Percentiles rank a stretch among this genome's conserved stretches.
Evolutionary conservation across 352 stramenopile species (phyloP).

Genomic region (Phytophthora aleatoria): DNA sequence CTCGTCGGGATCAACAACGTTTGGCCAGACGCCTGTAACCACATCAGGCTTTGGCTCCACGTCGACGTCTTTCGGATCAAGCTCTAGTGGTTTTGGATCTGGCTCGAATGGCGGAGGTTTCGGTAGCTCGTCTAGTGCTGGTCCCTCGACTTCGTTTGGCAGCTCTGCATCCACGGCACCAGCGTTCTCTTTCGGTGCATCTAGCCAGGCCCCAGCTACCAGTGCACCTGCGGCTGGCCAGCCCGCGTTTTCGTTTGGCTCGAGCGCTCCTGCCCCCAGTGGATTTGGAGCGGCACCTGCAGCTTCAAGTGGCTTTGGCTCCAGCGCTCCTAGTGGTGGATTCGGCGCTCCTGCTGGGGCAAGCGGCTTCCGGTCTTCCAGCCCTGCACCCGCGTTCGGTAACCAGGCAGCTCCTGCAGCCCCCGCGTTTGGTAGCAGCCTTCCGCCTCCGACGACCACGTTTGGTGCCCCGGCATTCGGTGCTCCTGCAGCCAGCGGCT

Average conservation of each 20-base stretch:
- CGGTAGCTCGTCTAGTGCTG: slow-evolving; percentile 25
- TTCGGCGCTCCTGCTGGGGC: slow-evolving; percentile 28
- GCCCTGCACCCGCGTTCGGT: slow-evolving; percentile 37
- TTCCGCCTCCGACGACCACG: slow-evolving; percentile 30
- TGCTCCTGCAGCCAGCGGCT: slow-evolving; percentile 32
- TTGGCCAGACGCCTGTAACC: slow-evolving; percentile 33
- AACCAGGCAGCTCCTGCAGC: slow-evolving; percentile 27
- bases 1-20: slow-evolving; percentile 30
- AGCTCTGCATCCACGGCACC: slow-evolving; percentile 32
- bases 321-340: slow-evolving; percentile 18
- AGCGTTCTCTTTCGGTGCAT: slow-evolving; percentile 46
- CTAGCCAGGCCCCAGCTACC: slow-evolving; percentile 34
- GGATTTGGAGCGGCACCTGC: slow-evolving; percentile 34
- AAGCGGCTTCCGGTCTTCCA: slow-evolving; percentile 41
- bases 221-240: slow-evolving; percentile 30
- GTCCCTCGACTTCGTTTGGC: slow-evolving; percentile 42
- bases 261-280: slow-evolving; percentile 22
- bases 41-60: slow-evolving; percentile 50
- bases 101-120: slow-evolving; percentile 35
- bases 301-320: slow-evolving; percentile 43
- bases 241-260: slow-evolving; percentile 47
- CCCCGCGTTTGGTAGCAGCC: slow-evolving; percentile 35
- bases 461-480: slow-evolving; percentile 38
- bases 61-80: slow-evolving; percentile 37
- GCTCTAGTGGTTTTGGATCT: slow-evolving; percentile 41